These are phyloP conservation scores for Eimeria sp. DNA, from an alignment of 169 alveolate genomes.

Conservation along the genomic window DNA sequence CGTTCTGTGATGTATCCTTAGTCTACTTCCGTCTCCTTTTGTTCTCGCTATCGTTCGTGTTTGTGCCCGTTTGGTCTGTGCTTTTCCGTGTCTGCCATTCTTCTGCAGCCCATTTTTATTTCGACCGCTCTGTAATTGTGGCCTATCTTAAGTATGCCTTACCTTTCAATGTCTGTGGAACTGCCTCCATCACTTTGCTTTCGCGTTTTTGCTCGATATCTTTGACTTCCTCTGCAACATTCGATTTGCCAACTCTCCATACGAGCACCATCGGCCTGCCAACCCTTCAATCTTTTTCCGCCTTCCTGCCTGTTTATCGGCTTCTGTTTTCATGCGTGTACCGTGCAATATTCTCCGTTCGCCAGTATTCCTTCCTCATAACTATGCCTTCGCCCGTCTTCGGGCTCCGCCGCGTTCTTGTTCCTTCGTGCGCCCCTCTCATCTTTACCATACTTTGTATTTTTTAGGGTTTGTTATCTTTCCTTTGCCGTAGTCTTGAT, in stretches of 20 bases:
- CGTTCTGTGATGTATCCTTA: background rate
- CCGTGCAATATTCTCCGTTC: background rate
- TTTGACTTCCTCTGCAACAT: background rate
- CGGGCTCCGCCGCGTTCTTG: too few relatives aligned
- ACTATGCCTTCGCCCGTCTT: background rate
- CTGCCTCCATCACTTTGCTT: background rate
- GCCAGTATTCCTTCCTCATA: background rate
- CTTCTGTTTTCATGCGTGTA: background rate
- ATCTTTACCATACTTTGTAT: background rate
- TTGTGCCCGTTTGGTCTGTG: background rate
- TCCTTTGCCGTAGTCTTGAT: background rate
- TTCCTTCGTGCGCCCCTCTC: background rate
- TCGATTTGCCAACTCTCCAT: background rate
- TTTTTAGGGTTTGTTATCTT: background rate
- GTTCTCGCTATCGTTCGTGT: background rate
- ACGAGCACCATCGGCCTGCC: background rate
- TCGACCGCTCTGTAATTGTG: background rate
- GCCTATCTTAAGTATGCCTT: background rate
- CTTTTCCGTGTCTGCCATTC: background rate
- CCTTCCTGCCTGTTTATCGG: background rate
- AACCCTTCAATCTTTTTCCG: background rate
- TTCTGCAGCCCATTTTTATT: background rate
- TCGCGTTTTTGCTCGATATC: background rate
- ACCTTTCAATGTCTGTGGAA: background rate
- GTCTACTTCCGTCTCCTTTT: background rate